phyloP scores from a whole-genome alignment of 495 filamentous ascomycete species.

The Lophiotrema nucula region DNA sequence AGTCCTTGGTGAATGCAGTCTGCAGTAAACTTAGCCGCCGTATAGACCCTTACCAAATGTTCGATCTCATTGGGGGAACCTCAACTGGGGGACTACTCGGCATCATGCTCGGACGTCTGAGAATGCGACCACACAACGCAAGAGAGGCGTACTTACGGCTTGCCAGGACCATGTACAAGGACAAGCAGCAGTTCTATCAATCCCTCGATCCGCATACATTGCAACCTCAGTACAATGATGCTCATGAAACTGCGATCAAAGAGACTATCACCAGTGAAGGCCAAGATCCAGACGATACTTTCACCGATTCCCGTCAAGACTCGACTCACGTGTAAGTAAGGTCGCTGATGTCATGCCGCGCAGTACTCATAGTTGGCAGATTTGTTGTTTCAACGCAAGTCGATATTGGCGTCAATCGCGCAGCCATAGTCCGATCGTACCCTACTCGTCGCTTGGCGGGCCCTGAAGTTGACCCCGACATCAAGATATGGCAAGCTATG shows the following conservation, averaged over 20 bases:
- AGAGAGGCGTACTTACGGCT: constrained; percentile 91
- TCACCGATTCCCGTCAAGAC: constrained; percentile 13
- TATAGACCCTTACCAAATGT: constrained; percentile 87
- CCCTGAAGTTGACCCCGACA: constrained; percentile 79
- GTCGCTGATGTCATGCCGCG: neutral
- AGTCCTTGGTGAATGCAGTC: constrained; percentile 27
- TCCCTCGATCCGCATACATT: constrained; percentile 78
- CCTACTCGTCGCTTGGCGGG: constrained; percentile 53
- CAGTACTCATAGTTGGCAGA: neutral
- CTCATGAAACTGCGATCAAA: constrained; percentile 85
- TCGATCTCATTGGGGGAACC: constrained; percentile 91
- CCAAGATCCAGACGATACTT: neutral
- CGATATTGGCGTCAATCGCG: constrained; percentile 8
- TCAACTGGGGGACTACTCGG: constrained; percentile 93
- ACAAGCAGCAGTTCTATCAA: constrained; percentile 51
- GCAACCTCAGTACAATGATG: constrained; percentile 87
- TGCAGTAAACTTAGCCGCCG: constrained; percentile 8
- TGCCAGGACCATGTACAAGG: constrained; percentile 88
- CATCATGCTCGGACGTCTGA: constrained; percentile 91
- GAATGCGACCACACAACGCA: constrained; percentile 88
- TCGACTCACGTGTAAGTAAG: constrained; percentile 26
- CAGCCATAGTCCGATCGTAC: constrained; percentile 25
- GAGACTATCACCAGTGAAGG: constrained; percentile 58
- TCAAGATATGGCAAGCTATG: constrained; percentile 92
- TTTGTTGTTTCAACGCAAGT: constrained; percentile 24